Percentiles rank a stretch among this genome's conserved stretches.
Evolutionary conservation across 1,284 basidiomycete species (phyloP).

Genomic region (Moniliophthora roreri): DNA sequence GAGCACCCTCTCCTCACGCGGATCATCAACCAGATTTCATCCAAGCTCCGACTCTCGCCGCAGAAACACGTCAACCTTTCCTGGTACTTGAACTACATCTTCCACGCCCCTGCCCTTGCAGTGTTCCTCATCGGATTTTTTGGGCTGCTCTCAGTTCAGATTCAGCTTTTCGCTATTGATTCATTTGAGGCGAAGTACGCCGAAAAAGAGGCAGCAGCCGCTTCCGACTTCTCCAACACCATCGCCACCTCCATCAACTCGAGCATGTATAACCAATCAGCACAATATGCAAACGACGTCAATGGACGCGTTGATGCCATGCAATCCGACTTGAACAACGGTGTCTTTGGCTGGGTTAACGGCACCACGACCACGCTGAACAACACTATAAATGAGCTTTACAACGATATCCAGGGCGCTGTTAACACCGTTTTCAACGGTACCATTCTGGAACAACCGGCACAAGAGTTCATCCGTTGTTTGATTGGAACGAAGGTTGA

Average conservation of each 20-base stretch:
- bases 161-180: constrained; percentile 78
- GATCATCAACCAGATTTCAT: constrained; percentile 55
- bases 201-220: constrained; percentile 55
- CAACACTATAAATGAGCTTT: constrained; percentile 72
- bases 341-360: constrained; percentile 93
- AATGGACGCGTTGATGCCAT: constrained; percentile 71
- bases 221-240: constrained; percentile 65
- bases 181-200: constrained; percentile 69
- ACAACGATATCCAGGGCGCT: constrained; percentile 68
- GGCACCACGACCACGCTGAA: constrained; percentile 90
- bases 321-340: constrained; percentile 79
- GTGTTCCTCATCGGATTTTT: constrained; percentile 90
- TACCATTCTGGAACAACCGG: constrained; percentile 77
- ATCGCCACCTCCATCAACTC: constrained; percentile 80
- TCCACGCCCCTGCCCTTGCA: constrained; percentile 86
- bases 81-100: constrained; percentile 88
- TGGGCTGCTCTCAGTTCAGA: constrained; percentile 84
- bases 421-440: constrained; percentile 78
- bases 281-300: constrained; percentile 72
- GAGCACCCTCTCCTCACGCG: constrained; percentile 72
- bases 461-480: constrained; percentile 88
- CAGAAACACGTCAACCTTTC: constrained; percentile 63
- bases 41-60: constrained; percentile 51
- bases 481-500: constrained; percentile 88
- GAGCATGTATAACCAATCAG: constrained; percentile 79